A percentile compares a stretch with the other conserved stretches of the same genome.
These are phyloP conservation scores for Takakia lepidozioides DNA, from an alignment of 225 moss, liverwort and hornwort genomes.

Conservation along the genomic window DNA sequence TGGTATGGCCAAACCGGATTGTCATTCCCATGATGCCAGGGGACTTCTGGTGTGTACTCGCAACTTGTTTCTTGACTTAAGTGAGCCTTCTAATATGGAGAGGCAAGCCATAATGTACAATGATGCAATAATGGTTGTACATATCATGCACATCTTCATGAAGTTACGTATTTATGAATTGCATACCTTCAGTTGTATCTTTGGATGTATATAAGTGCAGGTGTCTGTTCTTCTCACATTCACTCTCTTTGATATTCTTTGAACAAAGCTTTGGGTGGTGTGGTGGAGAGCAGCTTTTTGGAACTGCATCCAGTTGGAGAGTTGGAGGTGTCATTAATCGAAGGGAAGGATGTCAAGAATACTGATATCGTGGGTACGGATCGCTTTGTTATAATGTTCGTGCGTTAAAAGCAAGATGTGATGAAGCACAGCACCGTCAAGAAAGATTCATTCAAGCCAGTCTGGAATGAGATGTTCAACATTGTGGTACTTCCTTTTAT, in stretches of 20 bases:
- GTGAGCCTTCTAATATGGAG: too few relatives aligned
- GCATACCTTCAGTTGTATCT: too few relatives aligned
- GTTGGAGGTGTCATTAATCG: constrained; percentile 60
- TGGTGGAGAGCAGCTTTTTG: constrained; percentile 44
- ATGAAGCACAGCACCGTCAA: constrained; percentile 52
- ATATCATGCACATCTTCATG: too few relatives aligned
- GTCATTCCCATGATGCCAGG: constrained; percentile 82
- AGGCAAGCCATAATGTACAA: too few relatives aligned
- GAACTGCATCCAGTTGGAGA: constrained; percentile 60
- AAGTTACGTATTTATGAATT: too few relatives aligned
- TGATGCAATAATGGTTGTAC: too few relatives aligned
- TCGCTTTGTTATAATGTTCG: constrained; percentile 71
- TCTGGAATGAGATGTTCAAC: constrained; percentile 71
- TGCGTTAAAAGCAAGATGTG: constrained; percentile 67
- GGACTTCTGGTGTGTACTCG: constrained; percentile 63
- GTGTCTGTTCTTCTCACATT: too few relatives aligned
- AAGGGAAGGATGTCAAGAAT: constrained; percentile 71
- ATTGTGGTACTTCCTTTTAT: too few relatives aligned
- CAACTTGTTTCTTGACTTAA: background rate
- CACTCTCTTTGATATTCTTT: too few relatives aligned
- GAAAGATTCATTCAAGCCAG: constrained; percentile 50
- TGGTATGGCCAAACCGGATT: constrained; percentile 94
- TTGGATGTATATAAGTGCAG: too few relatives aligned
- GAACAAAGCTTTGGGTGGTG: background rate
- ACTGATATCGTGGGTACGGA: constrained; percentile 62